Conservation (phyloP, 768 basidiomycete genomes). For the Russula olivacea region DNA sequence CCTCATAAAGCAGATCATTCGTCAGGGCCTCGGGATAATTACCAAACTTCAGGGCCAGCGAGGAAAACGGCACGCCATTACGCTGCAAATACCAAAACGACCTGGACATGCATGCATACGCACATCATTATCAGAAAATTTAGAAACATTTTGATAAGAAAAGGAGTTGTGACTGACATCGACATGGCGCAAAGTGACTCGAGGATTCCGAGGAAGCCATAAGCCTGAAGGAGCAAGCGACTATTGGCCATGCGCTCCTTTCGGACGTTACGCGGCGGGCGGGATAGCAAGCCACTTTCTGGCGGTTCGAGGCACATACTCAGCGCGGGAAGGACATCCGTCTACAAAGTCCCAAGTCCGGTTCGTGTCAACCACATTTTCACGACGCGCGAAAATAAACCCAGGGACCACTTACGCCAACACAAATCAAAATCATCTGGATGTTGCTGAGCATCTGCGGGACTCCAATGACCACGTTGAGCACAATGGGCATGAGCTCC, state of each 20-base stretch:
- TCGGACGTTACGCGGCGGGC: slow-evolving; percentile 50
- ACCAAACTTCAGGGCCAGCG: slow-evolving; percentile 43
- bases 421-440: slow-evolving; percentile 49
- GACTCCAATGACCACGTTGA: slow-evolving; percentile 42
- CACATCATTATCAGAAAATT: not conserved
- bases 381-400: too few species aligned
- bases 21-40: slow-evolving; percentile 36
- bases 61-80: slow-evolving; percentile 44
- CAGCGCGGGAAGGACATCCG: slow-evolving; percentile 51
- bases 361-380: not conserved
- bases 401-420: slow-evolving; percentile 30
- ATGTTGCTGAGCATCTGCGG: slow-evolving; percentile 40
- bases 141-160: not conserved
- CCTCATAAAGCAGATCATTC: slow-evolving; percentile 38
- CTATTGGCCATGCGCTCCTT: slow-evolving; percentile 51
- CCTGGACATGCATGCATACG: slow-evolving; percentile 20
- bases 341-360: slow-evolving; percentile 26
- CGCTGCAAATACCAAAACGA: slow-evolving; percentile 43
- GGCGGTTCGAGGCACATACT: slow-evolving; percentile 54
- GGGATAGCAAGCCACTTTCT: slow-evolving; percentile 51
- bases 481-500: slow-evolving; percentile 54
- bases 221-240: slow-evolving; percentile 51
- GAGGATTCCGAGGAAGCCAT: slow-evolving; percentile 48
- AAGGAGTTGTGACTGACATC: slow-evolving; percentile 33
- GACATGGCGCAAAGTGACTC: slow-evolving; percentile 45